phyloP scores from a whole-genome alignment of 441 rosid genomes.

The Euphorbia celastroides region DNA sequence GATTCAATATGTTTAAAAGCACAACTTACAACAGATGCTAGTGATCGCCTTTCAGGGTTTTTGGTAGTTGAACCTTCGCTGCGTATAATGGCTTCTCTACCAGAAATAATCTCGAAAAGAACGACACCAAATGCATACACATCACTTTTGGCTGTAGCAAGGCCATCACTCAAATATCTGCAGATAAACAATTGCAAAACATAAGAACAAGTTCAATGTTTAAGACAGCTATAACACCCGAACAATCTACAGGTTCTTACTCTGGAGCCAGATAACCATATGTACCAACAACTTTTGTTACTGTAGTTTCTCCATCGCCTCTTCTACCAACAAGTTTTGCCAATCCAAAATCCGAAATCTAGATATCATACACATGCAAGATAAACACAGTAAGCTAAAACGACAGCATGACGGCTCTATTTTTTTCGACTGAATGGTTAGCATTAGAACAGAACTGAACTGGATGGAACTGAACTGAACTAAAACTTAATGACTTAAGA shows the following conservation, averaged over 20 bases:
- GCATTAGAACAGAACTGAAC: too few relatives aligned
- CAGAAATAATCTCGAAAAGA: constrained; percentile 83
- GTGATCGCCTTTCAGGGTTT: constrained; percentile 73
- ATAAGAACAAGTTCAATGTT: constrained; percentile 9
- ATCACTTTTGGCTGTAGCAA: constrained; percentile 85
- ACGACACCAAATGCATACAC: constrained; percentile 97
- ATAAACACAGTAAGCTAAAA: not conserved
- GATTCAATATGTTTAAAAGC: constrained; percentile 1
- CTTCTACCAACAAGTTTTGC: constrained; percentile 82
- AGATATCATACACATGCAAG: constrained; percentile 6
- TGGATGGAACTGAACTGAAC: too few relatives aligned
- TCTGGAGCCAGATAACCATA: constrained; percentile 95
- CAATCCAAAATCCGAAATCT: constrained; percentile 97
- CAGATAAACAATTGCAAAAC: constrained; percentile 17
- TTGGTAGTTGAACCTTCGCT: constrained; percentile 54
- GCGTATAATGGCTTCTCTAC: constrained; percentile 77
- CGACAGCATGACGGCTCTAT: not conserved
- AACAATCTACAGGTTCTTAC: constrained; percentile 39
- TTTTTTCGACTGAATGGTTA: too few relatives aligned
- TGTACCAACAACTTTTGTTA: constrained; percentile 96
- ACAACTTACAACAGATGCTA: constrained; percentile 74
- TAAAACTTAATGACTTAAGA: too few relatives aligned
- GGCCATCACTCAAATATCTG: constrained; percentile 89
- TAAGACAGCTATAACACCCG: not conserved
- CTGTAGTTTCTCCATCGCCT: constrained; percentile 74